A percentile compares a stretch with the other conserved stretches of the same genome.
These are phyloP conservation scores for Galerina sulciceps DNA, from an alignment of 768 basidiomycete genomes.

Conservation along the genomic window DNA sequence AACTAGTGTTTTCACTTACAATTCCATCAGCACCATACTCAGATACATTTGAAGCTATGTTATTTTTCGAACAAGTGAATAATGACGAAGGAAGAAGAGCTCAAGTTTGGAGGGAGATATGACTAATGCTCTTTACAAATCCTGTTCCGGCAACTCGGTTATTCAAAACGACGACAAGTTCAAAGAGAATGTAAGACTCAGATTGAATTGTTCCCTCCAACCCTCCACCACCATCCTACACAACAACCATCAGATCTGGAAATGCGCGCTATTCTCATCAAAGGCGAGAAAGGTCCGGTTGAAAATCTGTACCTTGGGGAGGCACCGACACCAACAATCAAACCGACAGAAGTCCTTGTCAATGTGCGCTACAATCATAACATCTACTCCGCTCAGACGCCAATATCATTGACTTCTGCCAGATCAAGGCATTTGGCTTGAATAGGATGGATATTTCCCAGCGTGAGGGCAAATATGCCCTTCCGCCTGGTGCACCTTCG, in stretches of 20 bases:
- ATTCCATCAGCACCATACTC: no score
- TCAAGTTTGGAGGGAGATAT: no score
- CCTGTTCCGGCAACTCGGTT: no score
- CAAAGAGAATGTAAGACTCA: no score
- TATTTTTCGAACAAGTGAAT: no score
- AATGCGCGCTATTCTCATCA: slow-evolving; percentile 84
- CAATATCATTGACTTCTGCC: neutral
- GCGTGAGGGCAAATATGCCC: slow-evolving; percentile 73
- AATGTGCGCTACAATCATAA: slow-evolving; percentile 52
- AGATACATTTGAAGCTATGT: no score
- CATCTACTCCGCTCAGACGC: neutral
- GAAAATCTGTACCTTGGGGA: slow-evolving; percentile 84
- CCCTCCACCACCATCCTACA: neutral
- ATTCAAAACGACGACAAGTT: no score
- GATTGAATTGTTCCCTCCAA: no score
- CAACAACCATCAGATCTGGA: neutral
- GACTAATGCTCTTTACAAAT: no score
- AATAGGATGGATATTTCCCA: slow-evolving; percentile 87
- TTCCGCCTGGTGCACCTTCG: slow-evolving; percentile 73
- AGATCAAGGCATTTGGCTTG: slow-evolving; percentile 86
- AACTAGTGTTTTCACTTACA: no score
- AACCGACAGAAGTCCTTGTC: slow-evolving; percentile 71
- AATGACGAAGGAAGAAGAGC: no score
- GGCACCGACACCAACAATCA: slow-evolving; percentile 60
- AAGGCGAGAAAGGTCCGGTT: slow-evolving; percentile 72